These are phyloP conservation scores for Ogataea pini DNA, from an alignment of 805 yeast genomes.

Conservation along the genomic window DNA sequence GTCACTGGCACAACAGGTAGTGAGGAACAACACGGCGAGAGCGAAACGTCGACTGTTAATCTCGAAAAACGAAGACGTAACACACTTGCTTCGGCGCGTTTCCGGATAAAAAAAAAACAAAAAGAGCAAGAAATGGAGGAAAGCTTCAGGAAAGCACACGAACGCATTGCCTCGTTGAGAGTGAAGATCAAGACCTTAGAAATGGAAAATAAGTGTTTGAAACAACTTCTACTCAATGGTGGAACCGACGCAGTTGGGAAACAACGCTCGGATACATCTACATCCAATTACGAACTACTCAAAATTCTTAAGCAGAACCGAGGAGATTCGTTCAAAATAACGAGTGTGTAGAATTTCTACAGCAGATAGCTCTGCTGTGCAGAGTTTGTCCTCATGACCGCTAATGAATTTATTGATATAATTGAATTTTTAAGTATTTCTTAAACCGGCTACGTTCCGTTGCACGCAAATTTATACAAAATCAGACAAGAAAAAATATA, in stretches of 20 bases:
- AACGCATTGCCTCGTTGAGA: conserved; percentile 46
- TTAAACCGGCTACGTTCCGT: not conserved
- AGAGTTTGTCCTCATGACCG: not conserved
- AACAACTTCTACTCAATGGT: conserved; percentile 39
- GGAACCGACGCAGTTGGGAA: conserved; percentile 2
- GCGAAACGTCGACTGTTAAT: not conserved
- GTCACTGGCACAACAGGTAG: too few species aligned
- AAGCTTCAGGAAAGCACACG: conserved; percentile 44
- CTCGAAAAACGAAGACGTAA: conserved; percentile 56
- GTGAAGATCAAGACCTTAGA: conserved; percentile 52
- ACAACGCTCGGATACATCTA: conserved; percentile 4
- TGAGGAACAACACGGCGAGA: not conserved
- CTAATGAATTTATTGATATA: not conserved
- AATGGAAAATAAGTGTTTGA: conserved; percentile 61
- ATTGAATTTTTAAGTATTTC: too few species aligned
- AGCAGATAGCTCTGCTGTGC: not conserved
- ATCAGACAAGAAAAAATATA: too few species aligned
- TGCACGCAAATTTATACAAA: not conserved
- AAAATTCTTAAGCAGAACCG: conserved; percentile 25
- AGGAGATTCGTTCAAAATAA: conserved; percentile 25
- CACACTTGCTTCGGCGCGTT: conserved; percentile 67
- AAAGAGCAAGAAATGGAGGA: conserved; percentile 61
- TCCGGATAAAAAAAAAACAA: conserved; percentile 60
- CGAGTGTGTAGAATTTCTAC: conserved; percentile 20
- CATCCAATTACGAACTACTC: conserved; percentile 28